Base-by-base conservation (phyloP, 2,329 filamentous ascomycete genomes). In the Nemania sp. region DNA sequence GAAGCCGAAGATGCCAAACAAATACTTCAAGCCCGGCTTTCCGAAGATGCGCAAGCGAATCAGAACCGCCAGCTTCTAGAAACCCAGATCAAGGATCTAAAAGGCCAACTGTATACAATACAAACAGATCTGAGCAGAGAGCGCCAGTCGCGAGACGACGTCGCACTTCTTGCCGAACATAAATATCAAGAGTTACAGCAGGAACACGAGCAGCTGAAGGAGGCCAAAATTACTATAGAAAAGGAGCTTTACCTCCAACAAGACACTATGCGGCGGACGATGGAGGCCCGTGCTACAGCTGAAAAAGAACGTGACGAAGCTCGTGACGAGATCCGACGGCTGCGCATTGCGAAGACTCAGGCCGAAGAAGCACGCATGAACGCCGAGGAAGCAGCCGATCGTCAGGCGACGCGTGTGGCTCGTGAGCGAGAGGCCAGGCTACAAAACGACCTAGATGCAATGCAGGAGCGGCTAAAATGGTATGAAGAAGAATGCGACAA, bases 201-300 rank as follows among this genome's bases (percentile, higher is more conserved):
- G 22, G 91, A 97, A 61, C 96, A 86, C 63, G 87, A 95, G 44
- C 83, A 84, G 28, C 79, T 97, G 28, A 96, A 96, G 64, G 91
- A 97, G 60, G 87, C 91, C 23, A 99, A 99, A 72, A 96, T 97
- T 65, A 96, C 86, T 41, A 96, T 99, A 59, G 93, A 99, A 72
- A 97, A 97, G 71, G 93, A 97, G 72, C 86, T 99, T 70, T 97
- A 97, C 69, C 88, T 90, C 5, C 93, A 97, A 68, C 92, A 97
- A 70, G 93, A 99, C 68, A 89, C 90, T 9, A 81, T 97, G 40
- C 86, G 94, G 31, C 85, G 93, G 49, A 90, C 91, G 9, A 90
- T 88, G 61, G 91, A 96, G 70, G 88, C 90, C 41, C 84, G 90
- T 26, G 80, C 86, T 5, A 83, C 84, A 5, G 90, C 90, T 1